These are phyloP conservation scores for Quercus tomentella DNA, from an alignment of 331 rosid species.

Conservation along the genomic window DNA sequence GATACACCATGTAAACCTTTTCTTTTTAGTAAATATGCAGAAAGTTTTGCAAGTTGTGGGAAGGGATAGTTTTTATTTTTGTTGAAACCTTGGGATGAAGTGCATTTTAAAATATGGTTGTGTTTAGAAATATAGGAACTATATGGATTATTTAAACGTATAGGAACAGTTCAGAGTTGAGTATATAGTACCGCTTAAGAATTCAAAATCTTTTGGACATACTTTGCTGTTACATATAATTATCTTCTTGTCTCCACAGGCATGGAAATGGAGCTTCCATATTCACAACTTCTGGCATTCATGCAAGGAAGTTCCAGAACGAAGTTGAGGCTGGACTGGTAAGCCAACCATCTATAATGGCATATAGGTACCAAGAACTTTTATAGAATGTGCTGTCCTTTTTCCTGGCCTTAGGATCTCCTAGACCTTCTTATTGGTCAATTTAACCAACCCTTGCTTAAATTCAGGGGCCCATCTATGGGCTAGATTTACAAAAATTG, in stretches of 20 bases:
- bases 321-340: slow-evolving; percentile 72
- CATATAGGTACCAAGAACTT: background rate
- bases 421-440: background rate
- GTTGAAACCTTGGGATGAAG: background rate
- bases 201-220: slow-evolving; percentile 3
- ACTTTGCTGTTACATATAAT: background rate
- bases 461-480: background rate
- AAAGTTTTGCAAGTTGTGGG: background rate
- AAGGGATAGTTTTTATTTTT: background rate
- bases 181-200: background rate
- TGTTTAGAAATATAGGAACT: slow-evolving; percentile 2
- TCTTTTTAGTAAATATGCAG: background rate
- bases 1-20: background rate
- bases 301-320: slow-evolving; percentile 67
- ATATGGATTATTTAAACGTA: background rate
- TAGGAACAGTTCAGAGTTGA: background rate
- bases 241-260: slow-evolving; percentile 27
- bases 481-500: background rate
- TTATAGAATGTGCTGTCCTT: background rate
- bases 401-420: background rate
- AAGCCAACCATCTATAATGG: slow-evolving; percentile 10
- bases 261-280: slow-evolving; percentile 61
- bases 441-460: background rate
- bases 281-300: slow-evolving; percentile 57
- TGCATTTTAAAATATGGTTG: background rate